Evolutionary conservation across 257 asterid species (phyloP), one percentile per base, ranked within the genome.

Genomic region (Mitragyna speciosa): DNA sequence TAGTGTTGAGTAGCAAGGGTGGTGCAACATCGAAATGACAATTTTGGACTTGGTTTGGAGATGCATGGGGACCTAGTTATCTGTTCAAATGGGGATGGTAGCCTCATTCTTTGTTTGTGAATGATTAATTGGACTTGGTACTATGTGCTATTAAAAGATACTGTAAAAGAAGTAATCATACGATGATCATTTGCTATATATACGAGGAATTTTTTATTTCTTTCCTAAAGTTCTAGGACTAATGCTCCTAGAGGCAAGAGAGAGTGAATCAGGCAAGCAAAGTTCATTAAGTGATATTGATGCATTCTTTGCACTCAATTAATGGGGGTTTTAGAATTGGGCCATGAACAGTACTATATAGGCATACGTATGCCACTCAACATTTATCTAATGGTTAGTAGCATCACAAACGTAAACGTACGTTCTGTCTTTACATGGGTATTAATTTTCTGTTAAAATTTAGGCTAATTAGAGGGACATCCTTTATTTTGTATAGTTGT

Each of bases 51-150:
- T 70, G 79, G 68, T 79, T 49, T 24, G 28, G 74, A 69, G 64
- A 80, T 90, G 91, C 87, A 87, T 88, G 89, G 80, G 86, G 90
- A 79, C 80, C 84, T 19, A 0, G 19, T 84, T 83, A 86, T 78
- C 30, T 68, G 59, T 70, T 84, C 82, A 20, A 78, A n/a, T 6
- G 90, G 45, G 73, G 51, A 45, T 63, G 79, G 49, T 12, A 89
- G 82, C 70, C 84, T 83, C 97, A 92, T 92, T 75, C 11, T 79
- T 68, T 61, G 63, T 71, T 69, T n/a, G 36, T 28, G 17, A 12
- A 26, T 63, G 31, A 15, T 14, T 70, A 3, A 8, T 12, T 47
- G 73, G 31, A 65, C 24, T 48, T n/a, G 75, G 33, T 61, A 61
- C 67, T 24, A 8, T 24, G 15, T 8, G 0, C 3, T 19, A 63